These are phyloP conservation scores for Fusarium miscanthi DNA, from an alignment of 2,329 filamentous ascomycete species.

Conservation along the genomic window DNA sequence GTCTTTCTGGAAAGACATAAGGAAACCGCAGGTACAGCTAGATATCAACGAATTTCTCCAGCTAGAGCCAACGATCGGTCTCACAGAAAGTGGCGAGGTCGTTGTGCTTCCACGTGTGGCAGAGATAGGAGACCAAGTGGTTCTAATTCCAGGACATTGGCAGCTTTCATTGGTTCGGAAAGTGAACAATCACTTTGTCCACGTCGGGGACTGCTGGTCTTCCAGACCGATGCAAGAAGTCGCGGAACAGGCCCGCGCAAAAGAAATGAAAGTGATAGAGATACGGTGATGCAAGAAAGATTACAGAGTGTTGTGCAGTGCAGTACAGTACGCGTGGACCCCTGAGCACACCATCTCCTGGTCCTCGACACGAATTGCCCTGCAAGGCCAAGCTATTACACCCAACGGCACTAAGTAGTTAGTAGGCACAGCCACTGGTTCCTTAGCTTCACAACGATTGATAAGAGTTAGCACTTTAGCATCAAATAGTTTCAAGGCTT, in stretches of 20 bases:
- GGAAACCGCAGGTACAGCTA: no score
- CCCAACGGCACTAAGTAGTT: no score
- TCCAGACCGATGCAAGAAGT: not conserved
- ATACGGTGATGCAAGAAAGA: not conserved
- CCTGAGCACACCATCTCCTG: not conserved
- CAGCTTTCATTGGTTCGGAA: not conserved
- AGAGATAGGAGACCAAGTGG: not conserved
- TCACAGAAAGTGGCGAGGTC: not conserved
- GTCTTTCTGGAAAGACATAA: fast-evolving
- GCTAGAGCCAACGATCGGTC: not conserved
- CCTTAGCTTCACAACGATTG: not conserved
- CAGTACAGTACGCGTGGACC: not conserved
- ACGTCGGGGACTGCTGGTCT: not conserved
- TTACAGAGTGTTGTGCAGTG: no score
- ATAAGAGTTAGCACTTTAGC: not conserved
- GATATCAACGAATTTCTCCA: no score
- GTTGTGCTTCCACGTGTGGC: not conserved
- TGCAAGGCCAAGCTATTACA: not conserved
- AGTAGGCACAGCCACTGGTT: not conserved
- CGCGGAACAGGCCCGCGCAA: not conserved
- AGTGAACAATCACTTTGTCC: not conserved
- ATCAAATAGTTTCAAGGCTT: not conserved
- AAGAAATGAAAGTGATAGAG: not conserved
- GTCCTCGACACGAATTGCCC: not conserved
- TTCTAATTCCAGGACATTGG: not conserved